These are phyloP conservation scores for Talaromyces sp. DNA, from an alignment of 2,329 filamentous ascomycete genomes.

Conservation along the genomic window DNA sequence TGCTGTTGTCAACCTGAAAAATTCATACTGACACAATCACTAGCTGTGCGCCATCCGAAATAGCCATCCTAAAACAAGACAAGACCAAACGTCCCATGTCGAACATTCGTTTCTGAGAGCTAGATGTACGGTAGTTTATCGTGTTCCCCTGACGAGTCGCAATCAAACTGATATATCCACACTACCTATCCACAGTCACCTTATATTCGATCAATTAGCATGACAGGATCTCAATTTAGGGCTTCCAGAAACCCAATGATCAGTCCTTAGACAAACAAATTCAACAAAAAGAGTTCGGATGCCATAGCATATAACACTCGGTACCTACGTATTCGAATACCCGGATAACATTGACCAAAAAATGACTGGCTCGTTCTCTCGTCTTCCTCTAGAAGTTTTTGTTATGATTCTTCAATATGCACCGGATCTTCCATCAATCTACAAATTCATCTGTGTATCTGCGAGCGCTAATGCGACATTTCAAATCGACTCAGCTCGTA, in stretches of 20 bases:
- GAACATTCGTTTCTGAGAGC: background rate
- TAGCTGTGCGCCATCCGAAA: background rate
- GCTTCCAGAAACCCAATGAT: background rate
- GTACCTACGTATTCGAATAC: background rate
- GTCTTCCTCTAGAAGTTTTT: constrained; percentile 5
- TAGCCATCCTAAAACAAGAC: background rate
- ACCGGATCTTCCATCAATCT: no score
- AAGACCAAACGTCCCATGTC: background rate
- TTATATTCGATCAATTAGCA: background rate
- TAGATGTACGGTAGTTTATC: background rate
- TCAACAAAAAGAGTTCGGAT: background rate
- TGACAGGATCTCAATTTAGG: background rate
- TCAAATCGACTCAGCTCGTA: background rate
- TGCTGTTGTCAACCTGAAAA: background rate
- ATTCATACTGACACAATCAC: background rate
- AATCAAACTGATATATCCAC: background rate
- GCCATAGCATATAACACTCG: background rate
- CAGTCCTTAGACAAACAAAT: background rate
- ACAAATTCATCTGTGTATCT: constrained; percentile 11
- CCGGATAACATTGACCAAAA: background rate
- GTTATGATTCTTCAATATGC: background rate
- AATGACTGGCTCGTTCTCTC: background rate
- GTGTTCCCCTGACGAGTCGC: background rate
- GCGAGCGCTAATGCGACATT: constrained; percentile 3
- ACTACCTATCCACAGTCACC: background rate